Conservation (phyloP, 169 alveolate genomes). For the Theileria orientalis region DNA sequence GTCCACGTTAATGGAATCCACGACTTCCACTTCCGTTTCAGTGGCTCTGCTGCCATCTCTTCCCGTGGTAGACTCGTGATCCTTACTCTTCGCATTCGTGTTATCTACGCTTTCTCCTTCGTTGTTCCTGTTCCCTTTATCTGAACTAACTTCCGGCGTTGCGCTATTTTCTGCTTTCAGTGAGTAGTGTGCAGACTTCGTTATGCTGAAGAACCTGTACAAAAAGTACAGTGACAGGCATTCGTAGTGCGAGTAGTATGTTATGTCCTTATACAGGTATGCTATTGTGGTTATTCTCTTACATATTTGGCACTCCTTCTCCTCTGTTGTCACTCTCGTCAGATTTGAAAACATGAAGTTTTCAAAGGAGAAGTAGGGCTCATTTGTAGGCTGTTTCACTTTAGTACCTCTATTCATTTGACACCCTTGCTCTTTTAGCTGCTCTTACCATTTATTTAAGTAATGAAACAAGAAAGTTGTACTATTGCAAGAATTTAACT, state of each 20-base stretch:
- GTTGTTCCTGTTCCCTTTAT: too few species aligned
- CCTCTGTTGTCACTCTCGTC: conserved; percentile 15
- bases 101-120: too few species aligned
- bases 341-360: conserved; percentile 28
- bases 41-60: neutral
- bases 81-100: too few species aligned
- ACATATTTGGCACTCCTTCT: conserved; percentile 31
- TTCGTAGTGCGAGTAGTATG: conserved; percentile 27
- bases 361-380: conserved; percentile 47
- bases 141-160: neutral
- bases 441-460: too few species aligned
- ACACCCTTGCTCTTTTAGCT: too few species aligned
- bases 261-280: conserved; percentile 1
- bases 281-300: conserved; percentile 25
- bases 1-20: neutral
- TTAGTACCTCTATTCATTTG: too few species aligned
- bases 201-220: conserved; percentile 28
- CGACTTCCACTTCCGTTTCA: neutral
- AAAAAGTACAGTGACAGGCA: conserved; percentile 44
- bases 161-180: neutral
- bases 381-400: conserved; percentile 5
- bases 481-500: too few species aligned
- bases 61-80: neutral
- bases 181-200: neutral
- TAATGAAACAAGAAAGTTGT: too few species aligned